Evolutionary conservation across 805 yeast species (phyloP).

Genomic region (Cyberlindnera galapagoensis): DNA sequence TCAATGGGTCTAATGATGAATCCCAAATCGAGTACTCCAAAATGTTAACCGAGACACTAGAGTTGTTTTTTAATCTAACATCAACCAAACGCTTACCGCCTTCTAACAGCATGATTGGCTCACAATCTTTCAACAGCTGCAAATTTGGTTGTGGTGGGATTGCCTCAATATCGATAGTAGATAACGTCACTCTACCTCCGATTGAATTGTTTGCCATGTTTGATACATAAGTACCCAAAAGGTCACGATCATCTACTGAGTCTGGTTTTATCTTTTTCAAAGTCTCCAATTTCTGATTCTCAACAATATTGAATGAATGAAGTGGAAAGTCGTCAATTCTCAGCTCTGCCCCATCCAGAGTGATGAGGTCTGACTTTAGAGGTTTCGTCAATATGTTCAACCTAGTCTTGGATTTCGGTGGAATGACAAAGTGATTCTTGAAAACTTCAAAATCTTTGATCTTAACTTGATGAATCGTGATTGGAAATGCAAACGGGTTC

Average conservation of each 20-base stretch:
- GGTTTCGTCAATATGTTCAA: constrained; percentile 45
- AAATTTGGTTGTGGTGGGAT: constrained; percentile 56
- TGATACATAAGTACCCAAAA: constrained; percentile 8
- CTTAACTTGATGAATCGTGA: constrained; percentile 47
- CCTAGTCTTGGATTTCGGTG: constrained; percentile 30
- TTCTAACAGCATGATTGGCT: constrained; percentile 65
- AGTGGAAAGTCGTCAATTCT: constrained; percentile 43
- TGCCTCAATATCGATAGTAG: constrained; percentile 28
- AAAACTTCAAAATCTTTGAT: constrained; percentile 28
- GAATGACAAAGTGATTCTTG: constrained; percentile 28
- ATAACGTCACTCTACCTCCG: constrained; percentile 14
- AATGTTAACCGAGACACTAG: constrained; percentile 48
- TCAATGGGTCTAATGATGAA: constrained; percentile 62
- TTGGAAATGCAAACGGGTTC: constrained; percentile 75
- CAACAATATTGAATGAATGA: constrained; percentile 38
- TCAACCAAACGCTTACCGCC: constrained; percentile 58
- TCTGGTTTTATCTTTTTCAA: constrained; percentile 24
- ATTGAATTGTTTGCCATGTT: constrained; percentile 15
- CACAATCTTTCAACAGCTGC: constrained; percentile 42
- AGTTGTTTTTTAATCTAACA: constrained; percentile 50
- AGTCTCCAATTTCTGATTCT: constrained; percentile 22
- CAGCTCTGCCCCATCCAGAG: constrained; percentile 45
- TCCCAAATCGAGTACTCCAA: constrained; percentile 63
- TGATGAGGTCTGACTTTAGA: constrained; percentile 38
- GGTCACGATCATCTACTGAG: neutral